Evolutionary conservation across 352 stramenopile genomes (phyloP).

Genomic region (Phytophthora aleatoria): DNA sequence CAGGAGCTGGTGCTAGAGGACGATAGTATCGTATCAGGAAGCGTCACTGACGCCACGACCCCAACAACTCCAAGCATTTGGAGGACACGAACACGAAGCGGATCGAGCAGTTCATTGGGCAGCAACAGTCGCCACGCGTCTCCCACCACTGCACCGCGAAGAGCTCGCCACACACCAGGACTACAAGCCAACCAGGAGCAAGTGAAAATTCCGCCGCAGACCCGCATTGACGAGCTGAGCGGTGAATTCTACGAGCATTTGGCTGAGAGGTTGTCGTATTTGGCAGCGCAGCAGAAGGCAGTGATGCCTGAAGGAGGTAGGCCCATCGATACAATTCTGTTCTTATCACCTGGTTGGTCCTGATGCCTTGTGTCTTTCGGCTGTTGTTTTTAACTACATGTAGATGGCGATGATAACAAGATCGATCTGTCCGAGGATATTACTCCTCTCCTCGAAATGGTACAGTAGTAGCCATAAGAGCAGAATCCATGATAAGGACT

Average conservation of each 20-base stretch:
- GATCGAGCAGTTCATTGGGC: constrained; percentile 47
- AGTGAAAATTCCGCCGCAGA: constrained; percentile 63
- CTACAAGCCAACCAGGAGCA: constrained; percentile 71
- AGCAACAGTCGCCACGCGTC: constrained; percentile 45
- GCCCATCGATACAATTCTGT: not conserved
- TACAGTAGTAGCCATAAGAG: constrained; percentile 13
- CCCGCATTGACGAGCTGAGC: constrained; percentile 63
- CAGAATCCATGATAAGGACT: not conserved
- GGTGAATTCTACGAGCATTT: constrained; percentile 69
- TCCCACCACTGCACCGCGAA: constrained; percentile 30
- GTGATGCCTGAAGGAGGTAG: constrained; percentile 20
- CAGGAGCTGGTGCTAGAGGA: constrained; percentile 54
- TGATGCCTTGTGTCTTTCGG: not conserved
- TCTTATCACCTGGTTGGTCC: not conserved
- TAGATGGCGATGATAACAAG: constrained; percentile 26
- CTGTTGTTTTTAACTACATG: not conserved
- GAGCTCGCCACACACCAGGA: constrained; percentile 37
- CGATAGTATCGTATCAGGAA: constrained; percentile 20
- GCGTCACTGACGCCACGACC: constrained; percentile 22
- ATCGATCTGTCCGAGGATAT: constrained; percentile 30
- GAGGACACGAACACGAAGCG: constrained; percentile 51
- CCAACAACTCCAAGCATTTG: constrained; percentile 48
- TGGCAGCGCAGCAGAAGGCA: constrained; percentile 29
- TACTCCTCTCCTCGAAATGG: constrained; percentile 54
- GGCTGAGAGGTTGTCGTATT: constrained; percentile 42